Evolutionary conservation across 352 stramenopile species (phyloP).

Genomic region (Globisporangium solare): DNA sequence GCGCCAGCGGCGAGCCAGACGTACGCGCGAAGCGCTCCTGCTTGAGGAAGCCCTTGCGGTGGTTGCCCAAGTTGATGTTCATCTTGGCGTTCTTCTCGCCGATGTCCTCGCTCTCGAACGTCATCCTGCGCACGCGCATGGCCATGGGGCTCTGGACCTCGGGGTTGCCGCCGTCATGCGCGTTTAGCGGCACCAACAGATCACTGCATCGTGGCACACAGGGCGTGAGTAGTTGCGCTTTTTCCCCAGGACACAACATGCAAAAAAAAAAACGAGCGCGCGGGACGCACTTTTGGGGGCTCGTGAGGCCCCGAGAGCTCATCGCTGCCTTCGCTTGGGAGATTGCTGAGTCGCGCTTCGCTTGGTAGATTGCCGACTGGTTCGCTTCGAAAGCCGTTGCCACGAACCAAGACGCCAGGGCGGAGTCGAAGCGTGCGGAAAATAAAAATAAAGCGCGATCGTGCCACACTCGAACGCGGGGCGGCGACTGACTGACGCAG

Average conservation of each 20-base stretch:
- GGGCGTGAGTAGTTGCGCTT: too few species aligned
- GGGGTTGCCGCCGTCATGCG: slow-evolving; percentile 6
- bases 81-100: slow-evolving; percentile 66
- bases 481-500: too few species aligned
- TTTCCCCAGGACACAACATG: too few species aligned
- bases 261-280: not conserved
- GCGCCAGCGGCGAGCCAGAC: too few species aligned
- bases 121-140: slow-evolving; percentile 37
- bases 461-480: too few species aligned
- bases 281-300: not conserved
- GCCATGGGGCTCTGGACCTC: slow-evolving; percentile 22
- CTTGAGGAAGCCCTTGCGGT: slow-evolving; percentile 46
- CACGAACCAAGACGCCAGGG: too few species aligned
- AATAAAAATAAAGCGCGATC: too few species aligned
- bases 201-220: slow-evolving; percentile 18
- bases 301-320: not conserved
- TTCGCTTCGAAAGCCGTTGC: too few species aligned
- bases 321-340: not conserved
- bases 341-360: too few species aligned
- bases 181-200: slow-evolving; percentile 27
- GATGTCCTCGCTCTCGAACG: slow-evolving; percentile 51
- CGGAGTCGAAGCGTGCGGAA: too few species aligned
- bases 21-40: slow-evolving; percentile 46
- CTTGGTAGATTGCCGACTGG: too few species aligned
- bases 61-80: slow-evolving; percentile 54